These are phyloP conservation scores for Austroboletus niveus DNA, from an alignment of 1,284 basidiomycete genomes.

Conservation along the genomic window DNA sequence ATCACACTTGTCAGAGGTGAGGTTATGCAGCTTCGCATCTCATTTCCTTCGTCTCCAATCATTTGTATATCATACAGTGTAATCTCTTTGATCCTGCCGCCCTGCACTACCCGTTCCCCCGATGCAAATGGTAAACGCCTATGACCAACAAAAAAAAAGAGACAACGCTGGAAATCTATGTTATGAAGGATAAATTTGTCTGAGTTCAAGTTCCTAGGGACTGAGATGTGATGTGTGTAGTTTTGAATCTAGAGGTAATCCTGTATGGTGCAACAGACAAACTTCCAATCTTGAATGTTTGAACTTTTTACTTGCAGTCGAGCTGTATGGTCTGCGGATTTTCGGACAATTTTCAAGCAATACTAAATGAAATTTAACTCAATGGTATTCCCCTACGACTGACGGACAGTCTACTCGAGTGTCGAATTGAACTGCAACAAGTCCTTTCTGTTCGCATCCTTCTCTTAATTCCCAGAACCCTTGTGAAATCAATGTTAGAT, in stretches of 20 bases:
- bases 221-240: too few species aligned
- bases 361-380: too few species aligned
- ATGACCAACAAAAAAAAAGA: conserved; percentile 66
- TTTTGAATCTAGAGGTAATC: too few species aligned
- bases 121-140: conserved; percentile 52
- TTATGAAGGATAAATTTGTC: conserved; percentile 57
- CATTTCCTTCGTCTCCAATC: conserved; percentile 39
- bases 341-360: too few species aligned
- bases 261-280: too few species aligned
- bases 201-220: conserved; percentile 19
- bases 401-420: conserved; percentile 29
- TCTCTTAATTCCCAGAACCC: too few species aligned
- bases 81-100: conserved; percentile 49
- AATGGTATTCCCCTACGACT: not conserved
- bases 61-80: conserved; percentile 51
- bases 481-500: conserved; percentile 48
- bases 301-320: too few species aligned
- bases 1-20: conserved; percentile 53
- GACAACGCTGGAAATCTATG: conserved; percentile 48
- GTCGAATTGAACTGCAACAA: conserved; percentile 38
- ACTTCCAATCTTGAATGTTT: too few species aligned
- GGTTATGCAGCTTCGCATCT: conserved; percentile 48
- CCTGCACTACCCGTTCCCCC: conserved; percentile 46
- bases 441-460: too few species aligned
- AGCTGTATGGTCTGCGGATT: too few species aligned